These are phyloP conservation scores for Talaromyces adpressus DNA, from an alignment of 495 filamentous ascomycete genomes.

Conservation along the genomic window DNA sequence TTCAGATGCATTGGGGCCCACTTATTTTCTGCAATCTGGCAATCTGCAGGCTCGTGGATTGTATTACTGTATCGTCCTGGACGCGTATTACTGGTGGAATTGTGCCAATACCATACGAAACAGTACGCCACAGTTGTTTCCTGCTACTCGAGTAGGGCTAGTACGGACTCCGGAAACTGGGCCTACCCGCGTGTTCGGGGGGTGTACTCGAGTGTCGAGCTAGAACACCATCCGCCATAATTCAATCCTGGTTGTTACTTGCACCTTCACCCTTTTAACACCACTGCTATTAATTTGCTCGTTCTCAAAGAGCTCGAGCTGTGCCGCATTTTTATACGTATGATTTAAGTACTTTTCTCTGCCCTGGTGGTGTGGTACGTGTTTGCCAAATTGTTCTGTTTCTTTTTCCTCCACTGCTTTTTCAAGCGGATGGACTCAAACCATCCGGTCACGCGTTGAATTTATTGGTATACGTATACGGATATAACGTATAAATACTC, in stretches of 20 bases:
- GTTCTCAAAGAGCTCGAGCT: background rate
- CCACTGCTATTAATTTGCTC: background rate
- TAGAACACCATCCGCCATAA: background rate
- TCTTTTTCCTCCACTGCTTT: background rate
- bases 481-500: background rate
- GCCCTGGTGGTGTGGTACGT: background rate
- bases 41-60: background rate
- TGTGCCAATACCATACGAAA: background rate
- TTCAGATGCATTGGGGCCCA: background rate
- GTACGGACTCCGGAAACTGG: background rate
- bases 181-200: background rate
- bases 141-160: background rate
- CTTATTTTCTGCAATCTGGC: too few relatives aligned
- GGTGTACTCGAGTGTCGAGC: background rate
- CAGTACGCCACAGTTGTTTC: background rate
- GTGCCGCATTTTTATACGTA: background rate
- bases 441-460: background rate
- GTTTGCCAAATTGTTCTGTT: background rate
- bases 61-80: background rate
- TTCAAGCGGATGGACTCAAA: background rate
- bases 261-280: background rate
- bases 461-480: background rate
- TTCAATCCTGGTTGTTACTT: background rate
- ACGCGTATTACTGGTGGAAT: background rate
- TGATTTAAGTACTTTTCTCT: background rate